Percentiles rank a stretch among this genome's conserved stretches.
Evolutionary conservation across 345 rosid genomes (phyloP).

Genomic region (Cardiospermum halicacabum): DNA sequence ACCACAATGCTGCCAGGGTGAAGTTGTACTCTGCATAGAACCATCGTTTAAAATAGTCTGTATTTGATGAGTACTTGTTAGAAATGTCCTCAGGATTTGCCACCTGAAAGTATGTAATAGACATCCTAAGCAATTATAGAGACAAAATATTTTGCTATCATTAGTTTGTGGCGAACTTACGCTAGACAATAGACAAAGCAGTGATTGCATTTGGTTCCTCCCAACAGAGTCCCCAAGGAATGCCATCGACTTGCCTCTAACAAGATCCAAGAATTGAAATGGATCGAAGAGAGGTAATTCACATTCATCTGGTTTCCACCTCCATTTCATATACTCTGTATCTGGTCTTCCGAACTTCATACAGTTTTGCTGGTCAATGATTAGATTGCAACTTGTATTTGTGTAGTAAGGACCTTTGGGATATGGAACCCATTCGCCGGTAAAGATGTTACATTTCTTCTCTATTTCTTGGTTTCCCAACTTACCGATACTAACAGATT

Average conservation of each 20-base stretch:
- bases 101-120: slow-evolving; percentile 28
- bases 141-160: background rate
- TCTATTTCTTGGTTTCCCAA: slow-evolving; percentile 4
- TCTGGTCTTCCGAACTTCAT: slow-evolving; percentile 43
- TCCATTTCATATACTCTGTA: slow-evolving; percentile 42
- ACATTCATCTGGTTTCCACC: slow-evolving; percentile 46
- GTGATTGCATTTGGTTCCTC: slow-evolving; percentile 47
- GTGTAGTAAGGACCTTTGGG: slow-evolving; percentile 29
- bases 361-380: slow-evolving; percentile 44
- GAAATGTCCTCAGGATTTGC: slow-evolving; percentile 29
- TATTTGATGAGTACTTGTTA: slow-evolving; percentile 11
- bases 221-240: slow-evolving; percentile 51
- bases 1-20: slow-evolving; percentile 44
- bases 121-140: background rate
- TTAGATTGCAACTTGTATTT: slow-evolving; percentile 28
- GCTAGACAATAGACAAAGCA: slow-evolving; percentile 32
- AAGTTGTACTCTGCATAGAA: slow-evolving; percentile 26
- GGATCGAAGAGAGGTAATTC: slow-evolving; percentile 31
- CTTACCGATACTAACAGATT: background rate
- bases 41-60: slow-evolving; percentile 26
- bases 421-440: slow-evolving; percentile 34
- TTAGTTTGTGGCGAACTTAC: slow-evolving; percentile 18
- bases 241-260: slow-evolving; percentile 36
- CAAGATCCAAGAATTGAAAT: slow-evolving; percentile 29
- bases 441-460: slow-evolving; percentile 32